Base-by-base conservation (phyloP, 2,329 filamentous ascomycete species). In the Pseudofabraea citricarpa region DNA sequence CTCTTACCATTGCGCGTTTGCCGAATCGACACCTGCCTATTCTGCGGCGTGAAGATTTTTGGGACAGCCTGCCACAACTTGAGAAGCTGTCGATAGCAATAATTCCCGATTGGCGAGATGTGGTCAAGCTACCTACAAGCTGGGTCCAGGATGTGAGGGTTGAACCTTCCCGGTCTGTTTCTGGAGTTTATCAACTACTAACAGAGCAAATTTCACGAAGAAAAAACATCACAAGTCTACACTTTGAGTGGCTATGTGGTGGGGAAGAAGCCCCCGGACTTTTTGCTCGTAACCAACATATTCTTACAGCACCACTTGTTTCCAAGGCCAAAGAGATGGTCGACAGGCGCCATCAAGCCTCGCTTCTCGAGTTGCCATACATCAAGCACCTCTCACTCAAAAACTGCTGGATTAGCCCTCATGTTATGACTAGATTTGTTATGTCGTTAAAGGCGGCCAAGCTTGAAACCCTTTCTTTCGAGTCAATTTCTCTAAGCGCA, bases 351-450 rank as follows among this genome's bases (percentile, higher is more conserved):
- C 24, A 48, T 6, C n/a, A 44, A 6, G 33, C 46, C 13, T 26
- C 38, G 2, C 45, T 81, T 5, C 57, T 82, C n/a, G 58, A 60
- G 1, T 70, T 88, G 35, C 76, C 75, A 3, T 61, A 76, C 52
- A 60, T 87, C 19, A 67, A 77, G 47, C 67, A 78, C 39, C 60
- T 88, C 2, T 81, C 74, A 0, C 64, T 87, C 7, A 77, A 77
- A 52, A 87, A 87, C 53, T 86, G 83, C 62, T 87, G 83, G 81
- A 66, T 79, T 10, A 74, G 74, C 3, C 82, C 83, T 0, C 66
- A 73, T 31, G 68, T 79, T 2, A 67, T 87, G 23, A 56, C 72
- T 23, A 64, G 70, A 9, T 69, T 81, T 40, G 63, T 81, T 45
- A 63, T 64, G 2, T 58, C 61, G 4, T 74, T 81, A 59, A 67